Evolutionary conservation across 1,139 yeast genomes (phyloP), one percentile per base, ranked within the genome.

Genomic region (Blastobotrys apis): DNA sequence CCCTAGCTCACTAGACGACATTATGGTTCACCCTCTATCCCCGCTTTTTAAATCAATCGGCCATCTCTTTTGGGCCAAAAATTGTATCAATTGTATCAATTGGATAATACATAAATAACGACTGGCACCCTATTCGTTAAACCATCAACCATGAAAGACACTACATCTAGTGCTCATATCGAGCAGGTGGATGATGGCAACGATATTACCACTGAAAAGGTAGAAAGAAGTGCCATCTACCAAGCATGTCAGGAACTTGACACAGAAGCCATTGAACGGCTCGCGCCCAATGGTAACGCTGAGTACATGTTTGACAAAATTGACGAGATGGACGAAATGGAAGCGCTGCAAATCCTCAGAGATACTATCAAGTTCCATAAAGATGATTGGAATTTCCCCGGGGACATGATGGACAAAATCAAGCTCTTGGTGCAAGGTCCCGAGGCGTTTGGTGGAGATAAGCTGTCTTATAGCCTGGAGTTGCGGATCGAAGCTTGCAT

Each of bases 311-410:
- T 70, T 54, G 67, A 66, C 32, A 70, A 69, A 50, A 61, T 72
- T 39, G 65, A 62, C 23, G 52, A 52, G 13, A 52, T 76, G 55
- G 44, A 68, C 1, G 58, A 65, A n/a, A 68, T 64, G 9, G 74
- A 72, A 42, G 71, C 79, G 0, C 22, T 75, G 3, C 66, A 60
- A 20, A 68, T 75, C 35, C 60, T 78, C 41, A 53, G 59, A 39
- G 62, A 66, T 12, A 66, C 72, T 4, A 47, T 68, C 3, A 61
- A 52, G 2, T 69, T 72, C 32, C 78, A 75, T 53, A 54, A 56
- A 2, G 70, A 65, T 35, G 84, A 79, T 57, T 67, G 71, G 43
- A 79, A 79, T 54, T 70, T 77, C 50, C 73, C 78, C 4, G 49
- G 53, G 6, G 64, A 59, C 5, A 73, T 67, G 39, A 68, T 61